Base-by-base conservation (phyloP, 2,329 filamentous ascomycete genomes). In the Cephalotrichum gorgonifer region DNA sequence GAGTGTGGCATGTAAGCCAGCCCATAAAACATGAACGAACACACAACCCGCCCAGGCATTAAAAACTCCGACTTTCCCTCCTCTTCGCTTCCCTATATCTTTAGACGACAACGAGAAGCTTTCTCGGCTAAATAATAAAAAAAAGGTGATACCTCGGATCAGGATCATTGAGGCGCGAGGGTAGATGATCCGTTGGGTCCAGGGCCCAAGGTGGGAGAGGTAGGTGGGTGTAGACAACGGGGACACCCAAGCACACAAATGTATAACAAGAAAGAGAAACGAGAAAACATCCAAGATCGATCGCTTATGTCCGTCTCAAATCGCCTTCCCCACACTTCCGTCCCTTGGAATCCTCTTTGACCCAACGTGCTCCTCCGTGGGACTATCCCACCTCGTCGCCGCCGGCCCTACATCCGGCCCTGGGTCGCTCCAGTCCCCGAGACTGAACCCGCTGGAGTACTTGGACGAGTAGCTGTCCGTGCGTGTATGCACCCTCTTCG, bases 351-450 rank as follows among this genome's bases (percentile, higher is more conserved):
- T 28, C 28, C 48, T 27, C 39, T 43, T 35, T 14, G 30, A 27
- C 17, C 43, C 42, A 14, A 26, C 31, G 28, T 31, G 42, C 11
- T 33, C 43, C 31, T 49, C 47, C 6, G 54, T 54, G 14, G 58
- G 57, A 51, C 61, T 60, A 43, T 62, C 61, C 58, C 59, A 58
- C 45, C 64, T 53, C 41, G 41, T 28, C 25, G 57, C 60, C 3
- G 58, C 64, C 0, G 69, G 67, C 0, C 75, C 74, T 1, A 79
- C 65, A 53, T 79, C 75, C 2, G 75, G 75, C 0, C 75, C 75
- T 0, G 75, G 75, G 49, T 77, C 75, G 48, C 71, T 73, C 57
- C 58, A 62, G 27, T 60, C 59, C 3, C 56, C 74, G 68, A 78
- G 26, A 58, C 67, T 74, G 8, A 71, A 59, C 39, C 74, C 73